Conservation (phyloP, 2,329 filamentous ascomycete genomes). For the Venturia nashicola region DNA sequence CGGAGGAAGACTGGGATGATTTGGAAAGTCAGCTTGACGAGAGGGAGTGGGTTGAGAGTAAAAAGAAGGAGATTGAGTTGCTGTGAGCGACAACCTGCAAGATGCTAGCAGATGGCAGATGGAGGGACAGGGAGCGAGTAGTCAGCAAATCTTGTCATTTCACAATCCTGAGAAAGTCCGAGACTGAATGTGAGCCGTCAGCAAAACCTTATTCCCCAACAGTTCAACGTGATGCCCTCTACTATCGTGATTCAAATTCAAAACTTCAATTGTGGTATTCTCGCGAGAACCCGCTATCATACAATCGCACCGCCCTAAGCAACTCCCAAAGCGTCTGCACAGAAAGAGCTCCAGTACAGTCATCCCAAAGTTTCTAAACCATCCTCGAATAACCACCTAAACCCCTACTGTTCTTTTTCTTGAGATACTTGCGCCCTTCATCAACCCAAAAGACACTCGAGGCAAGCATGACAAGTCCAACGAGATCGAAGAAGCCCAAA, state of each 20-base stretch:
- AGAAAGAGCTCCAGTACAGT: not conserved
- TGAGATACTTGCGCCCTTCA: constrained; percentile 64
- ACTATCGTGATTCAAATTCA: too few relatives aligned
- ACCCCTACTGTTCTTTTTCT: constrained; percentile 18
- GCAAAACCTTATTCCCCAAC: too few relatives aligned
- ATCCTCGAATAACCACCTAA: constrained; percentile 23
- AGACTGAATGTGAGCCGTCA: too few relatives aligned
- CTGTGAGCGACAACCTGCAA: not conserved
- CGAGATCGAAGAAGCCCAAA: constrained; percentile 59
- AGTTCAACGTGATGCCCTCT: too few relatives aligned
- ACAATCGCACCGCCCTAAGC: not conserved
- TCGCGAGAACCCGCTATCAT: not conserved
- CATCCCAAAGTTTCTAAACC: constrained; percentile 18
- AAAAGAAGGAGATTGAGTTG: not conserved
- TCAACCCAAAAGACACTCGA: constrained; percentile 94
- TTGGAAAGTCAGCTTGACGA: not conserved
- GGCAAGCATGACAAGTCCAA: constrained; percentile 60
- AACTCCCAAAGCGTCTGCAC: not conserved
- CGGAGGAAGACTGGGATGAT: not conserved
- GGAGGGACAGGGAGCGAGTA: too few relatives aligned
- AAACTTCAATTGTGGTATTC: not conserved
- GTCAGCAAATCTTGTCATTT: too few relatives aligned
- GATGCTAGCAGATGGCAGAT: too few relatives aligned
- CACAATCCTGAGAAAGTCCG: too few relatives aligned
- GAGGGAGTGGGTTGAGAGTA: not conserved